Base-by-base conservation (phyloP, 257 asterid species). In the Orobanche coerulescens region DNA sequence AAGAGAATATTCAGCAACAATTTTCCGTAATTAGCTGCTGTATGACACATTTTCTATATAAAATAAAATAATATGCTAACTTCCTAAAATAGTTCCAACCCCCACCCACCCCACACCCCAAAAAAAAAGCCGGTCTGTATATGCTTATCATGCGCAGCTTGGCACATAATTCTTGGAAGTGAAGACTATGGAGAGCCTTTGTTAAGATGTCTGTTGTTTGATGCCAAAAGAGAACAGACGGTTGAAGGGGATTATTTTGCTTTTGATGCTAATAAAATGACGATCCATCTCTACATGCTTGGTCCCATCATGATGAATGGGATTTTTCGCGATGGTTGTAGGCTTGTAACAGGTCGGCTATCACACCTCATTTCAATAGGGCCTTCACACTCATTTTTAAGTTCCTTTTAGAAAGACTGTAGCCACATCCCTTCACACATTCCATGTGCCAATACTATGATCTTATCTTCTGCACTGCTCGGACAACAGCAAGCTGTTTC, bases 111-210 rank as follows among this genome's bases (percentile, higher is more conserved):
- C n/a, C n/a, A n/a, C n/a, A n/a, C n/a, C n/a, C n/a, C n/a, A n/a
- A n/a, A n/a, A n/a, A n/a, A n/a, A n/a, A 60, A 60, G 66, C 22
- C 42, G 37, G 54, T 6, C 39, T 11, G 55, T 11, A 61, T 0
- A 61, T 61, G 18, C 28, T 31, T 25, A 13, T 46, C 67, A 61
- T 25, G 44, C 39, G 57, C 19, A 43, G 43, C 67, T 61, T 61
- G 67, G 43, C 6, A 43, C 25, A 23, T 2, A 44, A 13, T 2
- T 43, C 44, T 7, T 54, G 61, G 42, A 54, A 54, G 61, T 54
- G 14, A 54, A 43, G 61, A 14, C 13, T n/a, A 9, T 54, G 23
- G 23, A 28, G 13, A 54, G 61, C 42, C 19, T 54, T 54, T 7
- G 42, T 54, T 4, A 28, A 12, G 25, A 28, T 54, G 43, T 26